A percentile compares a stretch with the other conserved stretches of the same genome.
phyloP scores from a whole-genome alignment of 495 filamentous ascomycete species.

The Oidiodendron maius region DNA sequence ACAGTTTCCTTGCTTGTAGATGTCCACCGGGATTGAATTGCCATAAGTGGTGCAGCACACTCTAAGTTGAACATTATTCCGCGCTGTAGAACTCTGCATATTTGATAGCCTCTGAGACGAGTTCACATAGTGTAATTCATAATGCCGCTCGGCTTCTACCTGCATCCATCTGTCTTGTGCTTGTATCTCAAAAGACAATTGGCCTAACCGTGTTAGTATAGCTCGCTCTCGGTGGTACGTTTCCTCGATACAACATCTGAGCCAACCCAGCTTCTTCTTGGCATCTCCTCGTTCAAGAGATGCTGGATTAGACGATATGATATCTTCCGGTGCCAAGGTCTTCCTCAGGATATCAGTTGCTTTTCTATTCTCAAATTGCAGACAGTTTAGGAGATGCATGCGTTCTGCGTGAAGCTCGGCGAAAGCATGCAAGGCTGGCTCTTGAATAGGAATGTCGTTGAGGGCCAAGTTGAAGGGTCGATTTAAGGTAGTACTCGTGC shows the following conservation, averaged over 20 bases:
- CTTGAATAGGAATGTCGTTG: not conserved
- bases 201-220: slow-evolving; percentile 33
- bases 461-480: not conserved
- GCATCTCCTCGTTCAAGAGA: slow-evolving; percentile 19
- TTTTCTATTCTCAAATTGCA: slow-evolving; percentile 29
- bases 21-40: too few relatives aligned
- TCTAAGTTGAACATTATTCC: not conserved
- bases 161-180: slow-evolving; percentile 29
- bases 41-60: too few relatives aligned
- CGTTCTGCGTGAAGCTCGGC: slow-evolving; percentile 32
- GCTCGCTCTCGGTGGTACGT: slow-evolving; percentile 32
- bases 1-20: too few relatives aligned
- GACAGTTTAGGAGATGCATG: slow-evolving; percentile 29
- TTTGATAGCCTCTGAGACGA: not conserved
- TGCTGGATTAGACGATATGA: not conserved
- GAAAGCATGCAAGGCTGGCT: not conserved
- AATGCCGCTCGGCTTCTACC: slow-evolving; percentile 19
- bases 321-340: slow-evolving; percentile 18
- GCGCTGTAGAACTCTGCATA: not conserved
- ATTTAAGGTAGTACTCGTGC: too few relatives aligned
- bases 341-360: slow-evolving; percentile 26
- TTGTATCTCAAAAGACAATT: slow-evolving; percentile 37
- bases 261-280: slow-evolving; percentile 23
- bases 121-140: not conserved
- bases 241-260: slow-evolving; percentile 27